Evolutionary conservation across 1,139 yeast species (phyloP), one percentile per base, ranked within the genome.

Genomic region (Kluyveromyces marxianus): DNA sequence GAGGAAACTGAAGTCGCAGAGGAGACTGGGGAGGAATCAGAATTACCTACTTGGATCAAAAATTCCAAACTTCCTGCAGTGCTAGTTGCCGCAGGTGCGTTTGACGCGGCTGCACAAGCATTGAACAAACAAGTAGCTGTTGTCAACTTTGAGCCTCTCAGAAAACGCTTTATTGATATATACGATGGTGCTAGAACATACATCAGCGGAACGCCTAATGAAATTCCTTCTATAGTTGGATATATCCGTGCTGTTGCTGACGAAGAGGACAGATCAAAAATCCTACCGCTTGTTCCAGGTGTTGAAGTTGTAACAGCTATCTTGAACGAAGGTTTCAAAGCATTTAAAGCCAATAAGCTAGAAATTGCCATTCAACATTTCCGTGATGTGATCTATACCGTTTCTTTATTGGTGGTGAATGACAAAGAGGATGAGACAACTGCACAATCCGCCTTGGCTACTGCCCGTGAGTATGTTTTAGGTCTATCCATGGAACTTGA

Each of bases 11-110:
- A 71, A 10, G 70, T 67, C 35, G 72, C 65, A 25, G 68, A 67
- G 34, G 76, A 68, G 24, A 74, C 65, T 24, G 58, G 63, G n/a
- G 65, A 59, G n/a, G 58, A 60, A 26, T 60, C 68, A n/a, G 58
- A 66, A 7, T 70, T 61, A 27, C 66, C 68, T 14, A 58, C 81
- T 33, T 94, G 99, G 98, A 76, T 86, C 37, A 83, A 92, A 54
- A 87, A 85, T 67, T 87, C 97, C 14, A 86, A 84, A 52, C 76
- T 92, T 44, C 89, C 97, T 3, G 97, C 96, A 35, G 89, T 87
- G 35, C 88, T 88, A 58, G 89, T 85, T 59, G 97, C 98, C 1
- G 90, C 97, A 2, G 99, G 99, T 56, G 87, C 95, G 4, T 89
- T 90, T 64, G 97, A 90, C 54, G 87, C 92, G 51, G 98, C 98